Percentiles rank a stretch among this genome's conserved stretches.
Conservation (phyloP, 805 yeast species). For the Wickerhamomyces hampshirensis region DNA sequence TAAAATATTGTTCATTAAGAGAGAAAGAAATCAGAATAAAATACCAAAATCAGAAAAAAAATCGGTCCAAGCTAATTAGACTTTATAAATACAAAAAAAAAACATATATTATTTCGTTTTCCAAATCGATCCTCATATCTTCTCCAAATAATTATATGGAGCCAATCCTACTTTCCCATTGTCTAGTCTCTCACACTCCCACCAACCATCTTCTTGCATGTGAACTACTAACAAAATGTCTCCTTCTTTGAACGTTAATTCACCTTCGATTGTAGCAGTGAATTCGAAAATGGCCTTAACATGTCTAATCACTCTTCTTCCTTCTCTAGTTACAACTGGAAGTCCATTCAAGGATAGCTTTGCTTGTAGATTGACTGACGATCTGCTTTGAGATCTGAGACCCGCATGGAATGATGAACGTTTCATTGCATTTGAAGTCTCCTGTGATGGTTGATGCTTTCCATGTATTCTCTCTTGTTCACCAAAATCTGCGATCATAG, state of each 20-base stretch:
- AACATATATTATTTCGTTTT: too few species aligned
- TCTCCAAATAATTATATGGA: slow-evolving; percentile 51
- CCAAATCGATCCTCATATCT: too few species aligned
- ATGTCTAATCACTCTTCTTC: slow-evolving; percentile 48
- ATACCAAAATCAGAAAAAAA: too few species aligned
- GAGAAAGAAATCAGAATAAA: too few species aligned
- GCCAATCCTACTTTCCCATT: slow-evolving; percentile 45
- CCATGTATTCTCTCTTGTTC: slow-evolving; percentile 8
- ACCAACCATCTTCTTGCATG: slow-evolving; percentile 70
- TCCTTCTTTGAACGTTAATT: slow-evolving; percentile 52
- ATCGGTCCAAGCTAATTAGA: too few species aligned
- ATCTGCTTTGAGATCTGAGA: slow-evolving; percentile 20
- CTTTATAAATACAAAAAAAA: too few species aligned
- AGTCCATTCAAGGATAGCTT: slow-evolving; percentile 28
- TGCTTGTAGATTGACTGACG: slow-evolving; percentile 21
- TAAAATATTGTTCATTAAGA: too few species aligned
- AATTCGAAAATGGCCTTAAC: slow-evolving; percentile 54
- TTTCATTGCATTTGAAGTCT: slow-evolving; percentile 6
- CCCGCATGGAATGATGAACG: slow-evolving; percentile 26
- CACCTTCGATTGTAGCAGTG: slow-evolving; percentile 56
- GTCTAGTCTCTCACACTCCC: slow-evolving; percentile 58
- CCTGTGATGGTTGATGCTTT: slow-evolving; percentile 8
- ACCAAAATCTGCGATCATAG: slow-evolving; percentile 19
- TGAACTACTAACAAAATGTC: slow-evolving; percentile 49
- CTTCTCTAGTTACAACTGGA: slow-evolving; percentile 47